A percentile compares a stretch with the other conserved stretches of the same genome.
These are phyloP conservation scores for Penicillium sumatraense DNA, from an alignment of 2,329 filamentous ascomycete genomes.

Conservation along the genomic window DNA sequence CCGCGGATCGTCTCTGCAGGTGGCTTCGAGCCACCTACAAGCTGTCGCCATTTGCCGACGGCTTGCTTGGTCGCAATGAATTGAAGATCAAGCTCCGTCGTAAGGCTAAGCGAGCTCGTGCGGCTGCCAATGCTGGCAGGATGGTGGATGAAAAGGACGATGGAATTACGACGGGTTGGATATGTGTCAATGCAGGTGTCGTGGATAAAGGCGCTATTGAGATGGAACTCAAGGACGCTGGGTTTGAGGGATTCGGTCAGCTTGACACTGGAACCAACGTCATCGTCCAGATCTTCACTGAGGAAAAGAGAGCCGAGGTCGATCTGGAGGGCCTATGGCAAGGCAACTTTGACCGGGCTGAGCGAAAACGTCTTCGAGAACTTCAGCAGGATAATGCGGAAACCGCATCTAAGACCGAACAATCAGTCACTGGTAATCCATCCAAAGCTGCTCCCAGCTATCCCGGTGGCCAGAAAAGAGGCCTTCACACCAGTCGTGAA, in stretches of 20 bases:
- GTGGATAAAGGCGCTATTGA: constrained; percentile 58
- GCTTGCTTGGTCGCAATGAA: constrained; percentile 86
- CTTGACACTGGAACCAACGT: constrained; percentile 61
- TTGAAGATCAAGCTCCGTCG: constrained; percentile 83
- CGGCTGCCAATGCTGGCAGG: constrained; percentile 74
- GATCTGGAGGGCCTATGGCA: constrained; percentile 70
- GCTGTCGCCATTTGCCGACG: constrained; percentile 79
- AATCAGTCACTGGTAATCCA: constrained; percentile 21
- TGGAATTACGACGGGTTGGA: constrained; percentile 91
- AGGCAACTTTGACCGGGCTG: constrained; percentile 47
- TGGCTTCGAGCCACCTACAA: constrained; percentile 78
- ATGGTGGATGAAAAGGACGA: constrained; percentile 68
- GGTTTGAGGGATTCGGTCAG: constrained; percentile 77
- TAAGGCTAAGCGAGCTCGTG: constrained; percentile 77
- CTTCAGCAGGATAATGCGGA: constrained; percentile 34
- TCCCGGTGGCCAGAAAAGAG: constrained; percentile 33
- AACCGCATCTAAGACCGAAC: constrained; percentile 22
- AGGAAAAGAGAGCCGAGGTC: constrained; percentile 69
- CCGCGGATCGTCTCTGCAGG: constrained; percentile 84
- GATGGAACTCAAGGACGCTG: constrained; percentile 29
- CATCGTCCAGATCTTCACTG: constrained; percentile 73
- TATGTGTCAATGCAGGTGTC: constrained; percentile 86
- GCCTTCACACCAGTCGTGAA: constrained; percentile 28
- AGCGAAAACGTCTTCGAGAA: constrained; percentile 41
- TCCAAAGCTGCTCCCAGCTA: constrained; percentile 23